Conservation (phyloP, 345 rosid genomes). For the Orychophragmus violaceus region DNA sequence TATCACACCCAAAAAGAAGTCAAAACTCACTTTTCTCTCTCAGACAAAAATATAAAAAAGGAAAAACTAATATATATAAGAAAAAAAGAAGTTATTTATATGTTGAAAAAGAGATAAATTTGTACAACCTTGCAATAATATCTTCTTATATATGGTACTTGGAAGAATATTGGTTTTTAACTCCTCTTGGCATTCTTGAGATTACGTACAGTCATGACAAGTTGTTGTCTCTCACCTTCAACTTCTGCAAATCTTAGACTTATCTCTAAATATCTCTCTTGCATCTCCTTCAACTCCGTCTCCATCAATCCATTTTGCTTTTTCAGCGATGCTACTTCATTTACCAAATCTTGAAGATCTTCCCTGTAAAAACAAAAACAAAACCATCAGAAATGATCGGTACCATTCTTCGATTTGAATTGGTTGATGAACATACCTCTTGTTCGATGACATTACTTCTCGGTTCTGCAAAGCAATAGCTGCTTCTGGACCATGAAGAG, state of each 20-base stretch:
- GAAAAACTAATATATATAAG: background rate
- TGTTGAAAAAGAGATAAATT: background rate
- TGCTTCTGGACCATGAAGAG: background rate
- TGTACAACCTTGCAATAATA: slow-evolving; percentile 19
- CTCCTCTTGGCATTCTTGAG: slow-evolving; percentile 59
- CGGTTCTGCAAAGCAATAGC: slow-evolving; percentile 18
- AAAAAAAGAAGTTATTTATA: background rate
- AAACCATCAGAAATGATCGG: background rate
- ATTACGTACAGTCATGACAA: slow-evolving; percentile 73
- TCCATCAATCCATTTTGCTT: slow-evolving; percentile 66
- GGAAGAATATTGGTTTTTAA: slow-evolving; percentile 9
- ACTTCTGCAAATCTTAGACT: slow-evolving; percentile 91
- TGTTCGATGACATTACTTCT: slow-evolving; percentile 1
- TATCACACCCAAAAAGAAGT: background rate
- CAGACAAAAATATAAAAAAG: background rate
- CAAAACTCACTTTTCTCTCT: background rate
- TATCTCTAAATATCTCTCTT: slow-evolving; percentile 81
- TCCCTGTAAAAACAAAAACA: background rate
- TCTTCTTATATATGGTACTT: background rate
- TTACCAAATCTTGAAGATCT: slow-evolving; percentile 6
- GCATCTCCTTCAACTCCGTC: slow-evolving; percentile 82
- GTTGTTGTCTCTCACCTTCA: slow-evolving; percentile 90
- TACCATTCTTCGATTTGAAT: background rate
- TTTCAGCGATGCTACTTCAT: slow-evolving; percentile 27
- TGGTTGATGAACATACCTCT: slow-evolving; percentile 37